Base-by-base conservation (phyloP, 441 rosid genomes). In the Geranium incanum region DNA sequence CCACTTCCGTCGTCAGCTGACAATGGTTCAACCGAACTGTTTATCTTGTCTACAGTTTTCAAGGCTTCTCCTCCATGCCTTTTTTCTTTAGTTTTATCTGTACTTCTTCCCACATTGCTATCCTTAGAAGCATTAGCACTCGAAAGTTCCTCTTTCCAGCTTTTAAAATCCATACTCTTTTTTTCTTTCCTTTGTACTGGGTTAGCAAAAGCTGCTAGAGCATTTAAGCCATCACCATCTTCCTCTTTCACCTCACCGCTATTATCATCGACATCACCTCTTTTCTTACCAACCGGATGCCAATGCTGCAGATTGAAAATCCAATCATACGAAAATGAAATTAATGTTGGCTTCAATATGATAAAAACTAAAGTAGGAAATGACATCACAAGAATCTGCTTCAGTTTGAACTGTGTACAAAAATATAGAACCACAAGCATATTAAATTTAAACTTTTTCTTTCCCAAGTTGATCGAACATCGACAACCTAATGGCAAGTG, bases 141-240 rank as follows among this genome's bases (percentile, higher is more conserved):
- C 18, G 71, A 43, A 23, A 75, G 37, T 64, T 80, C 19, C 76
- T 87, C 88, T 80, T 79, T 86, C 90, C 93, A 86, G 67, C 45
- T 72, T 37, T 80, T 81, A 68, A 90, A 79, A 78, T 87, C 77
- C 84, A 91, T 77, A 66, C 68, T 72, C 64, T 78, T 85, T 74
- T 80, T 91, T 85, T 86, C 87, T 80, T 87, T 94, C 88, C 90
- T 86, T 75, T 79, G 81, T 6, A 92, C 82, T 11, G 93, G 93
- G 71, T 82, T 74, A 70, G 97, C 97, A 76, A 86, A 88, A 75
- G 83, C 86, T 36, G 95, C 80, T 9, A 82, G 18, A 28, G 75
- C 73, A 21, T 76, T 79, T 48, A 81, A 71, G 45, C 78, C 79
- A 72, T 76, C 78, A 76, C 80, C 62, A 50, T 76, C 83, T 65